These are phyloP conservation scores for Alternaria panax DNA, from an alignment of 2,329 filamentous ascomycete species.

Conservation along the genomic window DNA sequence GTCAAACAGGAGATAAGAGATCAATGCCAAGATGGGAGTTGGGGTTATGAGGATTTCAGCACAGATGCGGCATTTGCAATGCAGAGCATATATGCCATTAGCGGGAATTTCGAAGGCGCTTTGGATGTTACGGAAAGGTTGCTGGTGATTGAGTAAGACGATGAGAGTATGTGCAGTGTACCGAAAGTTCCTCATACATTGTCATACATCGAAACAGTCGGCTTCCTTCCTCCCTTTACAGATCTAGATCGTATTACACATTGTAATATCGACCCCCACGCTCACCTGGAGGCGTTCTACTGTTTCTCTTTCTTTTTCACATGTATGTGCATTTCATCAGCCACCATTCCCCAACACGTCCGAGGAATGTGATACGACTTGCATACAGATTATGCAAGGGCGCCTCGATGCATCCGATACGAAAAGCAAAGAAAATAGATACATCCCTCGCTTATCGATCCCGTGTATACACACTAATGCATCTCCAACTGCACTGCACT, in stretches of 20 bases:
- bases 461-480: neutral
- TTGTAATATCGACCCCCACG: neutral
- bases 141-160: slow-evolving; percentile 52
- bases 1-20: slow-evolving; percentile 42
- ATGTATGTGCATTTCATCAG: neutral
- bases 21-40: slow-evolving; percentile 43
- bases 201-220: neutral
- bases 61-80: slow-evolving; percentile 78
- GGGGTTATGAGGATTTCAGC: slow-evolving; percentile 64
- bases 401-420: neutral
- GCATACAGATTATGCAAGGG: slow-evolving; percentile 2
- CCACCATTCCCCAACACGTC: neutral
- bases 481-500: neutral
- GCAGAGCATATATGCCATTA: slow-evolving; percentile 70
- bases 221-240: neutral
- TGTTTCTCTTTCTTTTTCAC: neutral
- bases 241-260: neutral
- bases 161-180: neutral
- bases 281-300: neutral
- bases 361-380: slow-evolving; percentile 1
- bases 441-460: neutral
- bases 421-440: neutral
- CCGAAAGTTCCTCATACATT: neutral
- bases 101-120: slow-evolving; percentile 69
- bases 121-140: slow-evolving; percentile 66